Base-by-base conservation (phyloP, 306 rosid species). In the Lupinus albus region DNA sequence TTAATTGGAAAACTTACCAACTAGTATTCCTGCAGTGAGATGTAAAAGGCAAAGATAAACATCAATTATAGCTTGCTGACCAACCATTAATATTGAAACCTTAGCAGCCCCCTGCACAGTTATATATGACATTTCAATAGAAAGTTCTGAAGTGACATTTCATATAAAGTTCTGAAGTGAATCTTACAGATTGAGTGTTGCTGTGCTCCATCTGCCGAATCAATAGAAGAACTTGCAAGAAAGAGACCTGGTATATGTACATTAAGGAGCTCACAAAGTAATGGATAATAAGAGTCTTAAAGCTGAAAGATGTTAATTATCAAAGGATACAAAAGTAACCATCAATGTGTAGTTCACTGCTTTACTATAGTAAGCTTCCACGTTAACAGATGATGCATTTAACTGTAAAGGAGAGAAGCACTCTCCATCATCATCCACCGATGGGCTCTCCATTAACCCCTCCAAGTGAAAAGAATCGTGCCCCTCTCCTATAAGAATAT, bases 171-270 rank as follows among this genome's bases (percentile, higher is more conserved):
- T 57, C 20, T 57, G 17, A 72, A 39, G 76, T 47, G 63, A 71
- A 25, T 54, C 92, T 83, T 90, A 93, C 97, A 17, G 97, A 93
- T 68, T 90, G 99, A 68, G 99, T 93, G 83, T 87, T 93, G 84
- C 99, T 83, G 80, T 93, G 99, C 82, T 90, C 99, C 99, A 93
- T 93, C 81, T 93, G 97, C 76, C 99, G 90, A 82, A 93, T 90
- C 77, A 93, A 75, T 50, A 93, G 84, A 75, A 93, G 96, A 84
- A 93, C 96, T 90, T 93, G 99, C 84, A 93, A 85, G 83, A 93
- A 93, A 12, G 98, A 93, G 75, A 88, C 75, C 98, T 93, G 86
- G 64, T 36, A 67, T 68, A 75, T 17, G 53, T 71, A 68, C 15
- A 58, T 83, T 80, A 88, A 89, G 97, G 91, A 78, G 78, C 67